A percentile compares a stretch with the other conserved stretches of the same genome.
These are phyloP conservation scores for Neurospora sp. DNA, from an alignment of 495 filamentous ascomycete genomes.

Conservation along the genomic window DNA sequence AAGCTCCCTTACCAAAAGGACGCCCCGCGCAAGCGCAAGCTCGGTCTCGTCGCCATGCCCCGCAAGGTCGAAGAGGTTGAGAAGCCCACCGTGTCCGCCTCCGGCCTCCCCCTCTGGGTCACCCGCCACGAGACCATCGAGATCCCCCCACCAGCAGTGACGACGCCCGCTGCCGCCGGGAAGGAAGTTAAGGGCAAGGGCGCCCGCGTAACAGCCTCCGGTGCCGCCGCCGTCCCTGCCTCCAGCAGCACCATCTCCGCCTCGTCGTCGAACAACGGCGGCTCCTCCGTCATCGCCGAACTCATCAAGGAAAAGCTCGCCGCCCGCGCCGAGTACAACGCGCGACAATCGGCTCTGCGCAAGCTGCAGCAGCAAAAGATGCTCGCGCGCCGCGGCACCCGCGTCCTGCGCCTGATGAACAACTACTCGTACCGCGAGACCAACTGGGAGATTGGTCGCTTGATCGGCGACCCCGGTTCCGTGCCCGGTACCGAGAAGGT, in stretches of 20 bases:
- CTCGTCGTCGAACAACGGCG: conserved; percentile 5
- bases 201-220: neutral
- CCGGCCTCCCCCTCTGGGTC: conserved; percentile 34
- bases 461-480: conserved; percentile 23
- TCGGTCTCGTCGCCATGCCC: conserved; percentile 54
- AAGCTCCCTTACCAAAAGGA: conserved; percentile 64
- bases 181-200: neutral
- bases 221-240: neutral
- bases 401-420: conserved; percentile 43
- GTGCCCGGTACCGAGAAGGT: conserved; percentile 20
- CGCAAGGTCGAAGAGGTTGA: conserved; percentile 12
- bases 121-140: conserved; percentile 28
- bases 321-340: conserved; percentile 24
- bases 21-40: conserved; percentile 53
- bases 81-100: conserved; percentile 22
- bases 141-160: neutral
- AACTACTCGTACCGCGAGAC: conserved; percentile 75
- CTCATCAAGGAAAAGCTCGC: conserved; percentile 30
- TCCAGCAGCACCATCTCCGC: neutral
- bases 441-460: conserved; percentile 72
- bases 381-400: conserved; percentile 19
- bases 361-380: conserved; percentile 10
- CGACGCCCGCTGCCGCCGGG: neutral
- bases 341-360: conserved; percentile 20
- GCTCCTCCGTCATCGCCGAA: conserved; percentile 14